Evolutionary conservation across 768 basidiomycete species (phyloP).

Genomic region (Tylopilus sp.): DNA sequence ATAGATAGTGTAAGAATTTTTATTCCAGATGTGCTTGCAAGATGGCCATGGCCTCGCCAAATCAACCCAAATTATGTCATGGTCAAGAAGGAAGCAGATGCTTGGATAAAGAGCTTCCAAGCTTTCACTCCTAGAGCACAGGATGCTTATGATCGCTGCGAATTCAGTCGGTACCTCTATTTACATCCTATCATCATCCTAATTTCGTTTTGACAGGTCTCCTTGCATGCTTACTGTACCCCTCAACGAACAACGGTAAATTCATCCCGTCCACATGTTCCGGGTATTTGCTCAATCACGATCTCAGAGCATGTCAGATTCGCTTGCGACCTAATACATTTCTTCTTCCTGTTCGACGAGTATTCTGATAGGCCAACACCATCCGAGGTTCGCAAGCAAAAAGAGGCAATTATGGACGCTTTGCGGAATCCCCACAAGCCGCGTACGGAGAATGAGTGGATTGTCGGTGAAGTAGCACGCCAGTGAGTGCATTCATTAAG

Average conservation of each 20-base stretch:
- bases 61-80: constrained; percentile 4
- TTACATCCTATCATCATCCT: no score
- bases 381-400: background rate
- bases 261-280: background rate
- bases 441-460: background rate
- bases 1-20: no score
- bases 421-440: background rate
- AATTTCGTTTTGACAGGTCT: background rate
- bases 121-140: background rate
- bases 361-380: background rate
- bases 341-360: background rate
- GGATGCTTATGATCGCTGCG: background rate
- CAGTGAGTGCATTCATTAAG: background rate
- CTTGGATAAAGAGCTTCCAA: background rate
- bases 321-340: background rate
- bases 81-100: constrained; percentile 7
- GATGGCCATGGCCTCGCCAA: constrained; percentile 19
- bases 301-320: background rate
- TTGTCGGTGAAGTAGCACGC: background rate
- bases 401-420: background rate
- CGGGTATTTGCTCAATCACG: no score
- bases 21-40: constrained; percentile 10
- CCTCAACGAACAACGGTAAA: background rate
- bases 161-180: background rate
- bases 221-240: background rate